These are phyloP conservation scores for Pseudogymnoascus sp. DNA, from an alignment of 2,329 filamentous ascomycete species.

Conservation along the genomic window DNA sequence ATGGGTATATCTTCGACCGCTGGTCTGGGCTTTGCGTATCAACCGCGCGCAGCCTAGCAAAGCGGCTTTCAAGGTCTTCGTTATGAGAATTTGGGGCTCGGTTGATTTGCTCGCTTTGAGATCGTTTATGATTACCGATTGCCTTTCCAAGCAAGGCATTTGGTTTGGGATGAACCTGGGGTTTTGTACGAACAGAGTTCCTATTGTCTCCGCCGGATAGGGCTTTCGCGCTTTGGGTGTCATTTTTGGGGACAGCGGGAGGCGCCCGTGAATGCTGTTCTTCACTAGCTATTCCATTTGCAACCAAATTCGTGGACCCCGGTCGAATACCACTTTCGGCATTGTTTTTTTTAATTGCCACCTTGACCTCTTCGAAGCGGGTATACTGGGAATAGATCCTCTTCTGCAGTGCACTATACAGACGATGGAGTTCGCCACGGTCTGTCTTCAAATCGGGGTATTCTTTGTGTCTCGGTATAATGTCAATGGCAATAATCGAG, in stretches of 20 bases:
- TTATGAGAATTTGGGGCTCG: constrained; percentile 26
- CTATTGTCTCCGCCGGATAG: constrained; percentile 30
- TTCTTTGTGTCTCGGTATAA: constrained; percentile 69
- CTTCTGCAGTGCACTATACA: constrained; percentile 44
- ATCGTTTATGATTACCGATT: constrained; percentile 32
- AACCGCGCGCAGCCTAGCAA: constrained; percentile 41
- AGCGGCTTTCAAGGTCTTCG: constrained; percentile 48
- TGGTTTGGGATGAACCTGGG: constrained; percentile 58
- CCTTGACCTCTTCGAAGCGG: constrained; percentile 51
- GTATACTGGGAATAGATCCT: constrained; percentile 42
- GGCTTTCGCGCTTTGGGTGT: constrained; percentile 12
- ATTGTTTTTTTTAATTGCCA: constrained; percentile 57
- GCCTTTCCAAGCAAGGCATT: constrained; percentile 56
- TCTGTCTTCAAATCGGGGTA: constrained; percentile 58
- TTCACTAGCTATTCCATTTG: constrained; percentile 1
- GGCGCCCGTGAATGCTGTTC: background rate
- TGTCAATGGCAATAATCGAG: constrained; percentile 67
- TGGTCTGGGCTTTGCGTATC: background rate
- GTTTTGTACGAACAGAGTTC: constrained; percentile 31
- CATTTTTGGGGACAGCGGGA: constrained; percentile 11
- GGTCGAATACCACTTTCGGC: constrained; percentile 46
- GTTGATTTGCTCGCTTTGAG: constrained; percentile 17
- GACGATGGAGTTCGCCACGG: constrained; percentile 39
- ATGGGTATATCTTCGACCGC: background rate
- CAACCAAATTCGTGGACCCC: background rate